Evolutionary conservation across 257 asterid species (phyloP).

Genomic region (Scutellaria minor): DNA sequence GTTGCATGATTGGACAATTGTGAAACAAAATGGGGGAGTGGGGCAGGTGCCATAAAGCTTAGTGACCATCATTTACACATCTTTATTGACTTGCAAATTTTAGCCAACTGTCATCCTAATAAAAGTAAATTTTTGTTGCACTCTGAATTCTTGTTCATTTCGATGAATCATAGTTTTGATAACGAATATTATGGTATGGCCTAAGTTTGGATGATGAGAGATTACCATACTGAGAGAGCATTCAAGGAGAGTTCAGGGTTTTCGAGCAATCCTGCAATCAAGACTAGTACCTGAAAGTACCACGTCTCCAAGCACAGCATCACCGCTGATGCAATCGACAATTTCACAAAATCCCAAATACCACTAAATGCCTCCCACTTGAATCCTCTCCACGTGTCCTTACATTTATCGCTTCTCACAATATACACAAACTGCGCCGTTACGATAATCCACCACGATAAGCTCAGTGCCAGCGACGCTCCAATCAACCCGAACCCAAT

Average conservation of each 20-base stretch:
- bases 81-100: too few species aligned
- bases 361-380: slow-evolving; percentile 57
- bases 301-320: slow-evolving; percentile 73
- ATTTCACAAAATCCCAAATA: slow-evolving; percentile 55
- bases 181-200: too few species aligned
- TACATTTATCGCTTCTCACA: slow-evolving; percentile 42
- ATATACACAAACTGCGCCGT: slow-evolving; percentile 51
- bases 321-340: slow-evolving; percentile 63
- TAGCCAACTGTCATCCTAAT: too few species aligned
- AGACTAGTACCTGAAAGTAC: slow-evolving; percentile 62
- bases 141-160: too few species aligned
- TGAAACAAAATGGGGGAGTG: too few species aligned
- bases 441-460: slow-evolving; percentile 67
- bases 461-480: slow-evolving; percentile 55
- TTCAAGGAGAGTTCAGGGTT: slow-evolving; percentile 57
- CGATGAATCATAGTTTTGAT: too few species aligned
- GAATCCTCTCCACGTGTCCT: slow-evolving; percentile 64
- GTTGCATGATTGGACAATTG: too few species aligned
- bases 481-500: slow-evolving; percentile 53
- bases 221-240: slow-evolving; percentile 60
- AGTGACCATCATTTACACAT: too few species aligned
- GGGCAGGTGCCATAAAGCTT: too few species aligned
- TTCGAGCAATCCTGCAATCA: slow-evolving; percentile 53
- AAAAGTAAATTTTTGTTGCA: too few species aligned
- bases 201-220: too few species aligned